A percentile compares a stretch with the other conserved stretches of the same genome.
phyloP scores from a whole-genome alignment of 169 alveolate species.

The Eimeria zaria region DNA sequence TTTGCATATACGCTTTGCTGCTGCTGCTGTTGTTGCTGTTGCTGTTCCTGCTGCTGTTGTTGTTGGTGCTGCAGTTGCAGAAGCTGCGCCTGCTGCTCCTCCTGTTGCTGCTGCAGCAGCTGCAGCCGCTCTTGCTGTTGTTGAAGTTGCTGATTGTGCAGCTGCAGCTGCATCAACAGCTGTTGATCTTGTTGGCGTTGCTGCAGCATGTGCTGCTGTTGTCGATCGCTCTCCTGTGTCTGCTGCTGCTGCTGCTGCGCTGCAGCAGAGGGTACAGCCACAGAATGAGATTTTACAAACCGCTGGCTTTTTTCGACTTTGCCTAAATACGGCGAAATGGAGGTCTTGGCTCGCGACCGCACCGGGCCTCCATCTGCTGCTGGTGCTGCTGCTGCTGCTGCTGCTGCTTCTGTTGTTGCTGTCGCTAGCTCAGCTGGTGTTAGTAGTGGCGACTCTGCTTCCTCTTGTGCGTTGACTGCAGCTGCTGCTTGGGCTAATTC shows the following conservation, averaged over 20 bases:
- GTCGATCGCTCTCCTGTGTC: not conserved
- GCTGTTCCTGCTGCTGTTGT: not conserved
- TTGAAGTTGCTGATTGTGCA: not conserved
- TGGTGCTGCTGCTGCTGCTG: conserved; percentile 7
- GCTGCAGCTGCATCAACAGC: conserved; percentile 9
- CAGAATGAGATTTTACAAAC: not conserved
- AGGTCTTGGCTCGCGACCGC: not conserved
- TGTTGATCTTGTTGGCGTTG: conserved; percentile 3
- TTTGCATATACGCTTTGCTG: not conserved
- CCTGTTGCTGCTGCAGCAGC: not conserved
- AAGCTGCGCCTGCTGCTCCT: not conserved
- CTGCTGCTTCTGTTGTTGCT: not conserved
- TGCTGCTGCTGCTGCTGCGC: conserved; percentile 34
- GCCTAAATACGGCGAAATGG: not conserved
- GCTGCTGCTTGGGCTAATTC: not conserved
- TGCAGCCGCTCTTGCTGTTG: conserved; percentile 13
- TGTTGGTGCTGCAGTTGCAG: not conserved
- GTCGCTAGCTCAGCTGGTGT: not conserved
- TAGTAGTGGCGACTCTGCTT: not conserved
- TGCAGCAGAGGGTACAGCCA: not conserved
- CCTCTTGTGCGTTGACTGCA: not conserved
- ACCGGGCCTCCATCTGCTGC: not conserved
- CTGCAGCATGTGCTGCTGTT: not conserved
- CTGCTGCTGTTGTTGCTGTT: conserved; percentile 1
- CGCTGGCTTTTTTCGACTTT: not conserved